Conservation (phyloP, 2,329 filamentous ascomycete species). For the Harringtonia lauricola region DNA sequence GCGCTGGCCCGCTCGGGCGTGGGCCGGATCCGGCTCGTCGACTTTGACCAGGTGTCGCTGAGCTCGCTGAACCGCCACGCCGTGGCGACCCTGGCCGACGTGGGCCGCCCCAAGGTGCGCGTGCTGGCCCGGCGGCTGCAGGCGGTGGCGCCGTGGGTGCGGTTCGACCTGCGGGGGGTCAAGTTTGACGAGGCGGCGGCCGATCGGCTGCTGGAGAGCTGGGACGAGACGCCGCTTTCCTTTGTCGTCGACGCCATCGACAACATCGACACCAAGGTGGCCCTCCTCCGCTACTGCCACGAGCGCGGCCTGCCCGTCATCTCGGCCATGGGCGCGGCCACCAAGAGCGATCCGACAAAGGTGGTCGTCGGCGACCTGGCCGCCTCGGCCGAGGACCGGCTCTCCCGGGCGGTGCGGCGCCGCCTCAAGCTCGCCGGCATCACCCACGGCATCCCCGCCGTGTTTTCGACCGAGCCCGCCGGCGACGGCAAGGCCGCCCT, state of each 20-base stretch:
- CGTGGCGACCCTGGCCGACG: constrained; percentile 85
- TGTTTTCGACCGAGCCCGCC: constrained; percentile 85
- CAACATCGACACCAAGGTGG: constrained; percentile 95
- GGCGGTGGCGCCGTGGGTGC: constrained; percentile 83
- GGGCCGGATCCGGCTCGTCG: constrained; percentile 75
- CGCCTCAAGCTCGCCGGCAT: constrained; percentile 69
- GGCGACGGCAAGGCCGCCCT: constrained; percentile 86
- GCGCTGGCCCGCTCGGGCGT: constrained; percentile 84
- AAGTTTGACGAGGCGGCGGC: constrained; percentile 66
- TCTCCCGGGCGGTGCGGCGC: constrained; percentile 75
- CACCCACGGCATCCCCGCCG: constrained; percentile 75
- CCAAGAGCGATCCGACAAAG: constrained; percentile 75
- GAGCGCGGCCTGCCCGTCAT: constrained; percentile 70
- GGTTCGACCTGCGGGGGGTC: constrained; percentile 77
- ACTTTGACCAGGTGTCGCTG: constrained; percentile 95
- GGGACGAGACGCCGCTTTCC: constrained; percentile 55
- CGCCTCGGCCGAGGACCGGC: constrained; percentile 72
- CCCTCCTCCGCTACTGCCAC: constrained; percentile 78
- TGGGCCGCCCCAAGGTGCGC: constrained; percentile 84
- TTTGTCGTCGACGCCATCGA: constrained; percentile 97
- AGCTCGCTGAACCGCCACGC: constrained; percentile 94
- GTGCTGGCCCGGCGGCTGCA: constrained; percentile 71
- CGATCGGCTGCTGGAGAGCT: constrained; percentile 53
- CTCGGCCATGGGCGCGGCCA: constrained; percentile 91
- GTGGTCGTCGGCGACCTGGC: constrained; percentile 90